A percentile compares a stretch with the other conserved stretches of the same genome.
These are phyloP conservation scores for Penicillium sp. DNA, from an alignment of 2,329 filamentous ascomycete species.

Conservation along the genomic window DNA sequence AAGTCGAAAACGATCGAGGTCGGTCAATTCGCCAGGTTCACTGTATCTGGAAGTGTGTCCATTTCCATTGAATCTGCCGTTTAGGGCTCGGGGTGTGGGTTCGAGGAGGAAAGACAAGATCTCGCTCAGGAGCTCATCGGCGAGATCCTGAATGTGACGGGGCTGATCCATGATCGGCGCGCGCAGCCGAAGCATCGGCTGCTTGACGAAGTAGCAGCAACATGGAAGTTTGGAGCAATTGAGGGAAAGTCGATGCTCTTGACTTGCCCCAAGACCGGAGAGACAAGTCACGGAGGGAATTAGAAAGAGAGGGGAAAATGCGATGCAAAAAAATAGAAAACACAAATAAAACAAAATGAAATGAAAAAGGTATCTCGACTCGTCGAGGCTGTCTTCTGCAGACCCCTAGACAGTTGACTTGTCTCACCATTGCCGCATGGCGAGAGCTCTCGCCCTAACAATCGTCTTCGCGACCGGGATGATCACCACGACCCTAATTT, in stretches of 20 bases:
- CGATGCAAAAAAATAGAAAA: constrained; percentile 4
- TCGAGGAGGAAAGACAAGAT: constrained; percentile 34
- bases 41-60: constrained; percentile 7
- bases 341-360: constrained; percentile 10
- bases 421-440: constrained; percentile 32
- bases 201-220: constrained; percentile 29
- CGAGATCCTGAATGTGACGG: constrained; percentile 35
- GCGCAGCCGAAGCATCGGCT: constrained; percentile 36
- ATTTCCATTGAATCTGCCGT: constrained; percentile 4
- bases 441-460: constrained; percentile 23
- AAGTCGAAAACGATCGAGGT: constrained; percentile 43
- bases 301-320: constrained; percentile 7
- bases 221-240: constrained; percentile 30
- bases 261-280: constrained; percentile 12
- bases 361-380: constrained; percentile 18
- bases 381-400: constrained; percentile 19
- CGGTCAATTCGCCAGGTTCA: constrained; percentile 31
- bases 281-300: constrained; percentile 14
- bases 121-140: constrained; percentile 38
- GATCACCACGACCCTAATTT: constrained; percentile 26
- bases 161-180: constrained; percentile 34
- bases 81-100: constrained; percentile 10
- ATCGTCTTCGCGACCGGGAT: constrained; percentile 26
- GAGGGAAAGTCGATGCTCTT: constrained; percentile 9
- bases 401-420: constrained; percentile 24